Base-by-base conservation (phyloP, 352 stramenopile genomes). In the Pythium monospermum region DNA sequence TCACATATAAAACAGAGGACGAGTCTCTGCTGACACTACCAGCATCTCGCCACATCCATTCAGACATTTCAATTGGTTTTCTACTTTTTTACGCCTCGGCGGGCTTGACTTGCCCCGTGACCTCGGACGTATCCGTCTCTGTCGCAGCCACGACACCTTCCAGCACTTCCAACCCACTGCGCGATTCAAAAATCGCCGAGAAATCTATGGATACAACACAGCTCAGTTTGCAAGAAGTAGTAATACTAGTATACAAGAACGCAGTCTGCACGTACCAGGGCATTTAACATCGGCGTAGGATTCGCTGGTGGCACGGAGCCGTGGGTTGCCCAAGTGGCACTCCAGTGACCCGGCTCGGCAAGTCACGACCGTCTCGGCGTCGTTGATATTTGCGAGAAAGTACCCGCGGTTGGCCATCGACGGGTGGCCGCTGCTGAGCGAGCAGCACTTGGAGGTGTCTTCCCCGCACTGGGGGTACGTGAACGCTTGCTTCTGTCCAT, bases 361-460 rank as follows among this genome's bases (percentile, higher is more conserved):
- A 25, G 78, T 89, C 59, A 89, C 69, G 41, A 83, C 73, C 47
- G 77, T 76, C 46, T 73, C 71, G 30, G 67, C 63, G 11, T 68
- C 68, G 37, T 71, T 53, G 35, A 85, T 25, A 31, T 51, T 45
- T 32, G 82, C 51, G 26, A 87, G 69, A 11, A 82, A 57, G 61
- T 83, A 86, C 25, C 78, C 78, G 25, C 64, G 78, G 55, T 75
- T 72, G 37, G 60, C 66, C 78, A 89, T 89, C 32, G 55, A 67
- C n/a, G n/a, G n/a, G 19, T 64, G 65, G 28, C 5, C n/a, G 11
- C 54, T 69, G 51, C 69, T 71, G 30, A 83, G 82, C 28, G 59
- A 46, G 57, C 75, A 89, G 64, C 78, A 87, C 49, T 67, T 55
- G 55, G 48, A 71, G 28, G 42, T 41, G 28, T 66, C 66, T 32